Percentiles rank a stretch among this genome's conserved stretches.
These are phyloP conservation scores for Primulina tabacum DNA, from an alignment of 257 asterid species.

Conservation along the genomic window DNA sequence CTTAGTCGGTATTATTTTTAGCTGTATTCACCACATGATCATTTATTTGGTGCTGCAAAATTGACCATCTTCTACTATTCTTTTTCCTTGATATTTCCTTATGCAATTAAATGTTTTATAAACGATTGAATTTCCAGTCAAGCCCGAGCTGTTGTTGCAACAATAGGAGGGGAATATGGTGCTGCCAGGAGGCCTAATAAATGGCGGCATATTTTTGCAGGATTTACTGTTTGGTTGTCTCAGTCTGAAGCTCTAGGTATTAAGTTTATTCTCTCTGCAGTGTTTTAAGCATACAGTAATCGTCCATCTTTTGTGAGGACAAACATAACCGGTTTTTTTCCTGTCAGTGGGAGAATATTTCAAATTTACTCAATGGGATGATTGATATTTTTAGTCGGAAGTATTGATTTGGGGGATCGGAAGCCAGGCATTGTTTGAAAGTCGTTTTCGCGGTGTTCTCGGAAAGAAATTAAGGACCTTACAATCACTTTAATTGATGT, in stretches of 20 bases:
- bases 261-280: conserved; percentile 12
- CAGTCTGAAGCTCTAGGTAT: conserved; percentile 81
- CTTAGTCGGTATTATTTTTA: conserved; percentile 66
- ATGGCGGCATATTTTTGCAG: conserved; percentile 86
- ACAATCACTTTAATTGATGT: neutral
- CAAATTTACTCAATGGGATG: neutral
- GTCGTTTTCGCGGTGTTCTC: neutral
- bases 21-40: conserved; percentile 13
- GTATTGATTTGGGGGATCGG: neutral
- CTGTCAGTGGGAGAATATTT: conserved; percentile 8
- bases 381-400: neutral
- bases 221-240: conserved; percentile 86
- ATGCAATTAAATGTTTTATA: conserved; percentile 15
- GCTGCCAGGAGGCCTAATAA: conserved; percentile 57
- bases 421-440: neutral
- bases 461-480: neutral
- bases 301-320: conserved; percentile 3
- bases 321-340: neutral
- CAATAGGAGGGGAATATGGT: conserved; percentile 75
- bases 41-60: conserved; percentile 4
- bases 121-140: conserved; percentile 54
- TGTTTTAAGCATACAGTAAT: conserved; percentile 1
- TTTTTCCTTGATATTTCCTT: conserved; percentile 13
- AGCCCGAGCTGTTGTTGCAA: conserved; percentile 83
- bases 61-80: conserved; percentile 6